Conservation (phyloP, 2,329 filamentous ascomycete species). For the Xylariaceae sp. region DNA sequence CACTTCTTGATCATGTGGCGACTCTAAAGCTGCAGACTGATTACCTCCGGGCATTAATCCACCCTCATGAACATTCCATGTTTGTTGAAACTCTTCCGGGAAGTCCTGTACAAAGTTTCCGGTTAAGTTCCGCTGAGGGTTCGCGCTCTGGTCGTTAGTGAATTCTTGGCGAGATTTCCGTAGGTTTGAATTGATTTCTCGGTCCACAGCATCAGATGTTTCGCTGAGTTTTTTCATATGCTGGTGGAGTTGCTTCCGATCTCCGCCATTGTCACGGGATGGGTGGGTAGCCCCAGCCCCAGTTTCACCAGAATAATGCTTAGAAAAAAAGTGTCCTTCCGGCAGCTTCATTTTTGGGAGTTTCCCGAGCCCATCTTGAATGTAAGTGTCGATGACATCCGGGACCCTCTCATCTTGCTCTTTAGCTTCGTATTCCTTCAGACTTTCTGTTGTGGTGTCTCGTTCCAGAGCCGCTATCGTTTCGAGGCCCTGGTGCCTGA, state of each 20-base stretch:
- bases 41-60: background rate
- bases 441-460: constrained; percentile 45
- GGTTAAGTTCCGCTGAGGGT: constrained; percentile 43
- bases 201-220: constrained; percentile 41
- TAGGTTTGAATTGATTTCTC: constrained; percentile 36
- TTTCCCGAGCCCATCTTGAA: background rate
- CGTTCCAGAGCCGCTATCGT: constrained; percentile 38
- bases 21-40: background rate
- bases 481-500: constrained; percentile 47
- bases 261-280: constrained; percentile 15
- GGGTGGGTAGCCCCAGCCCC: background rate
- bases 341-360: constrained; percentile 32
- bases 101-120: constrained; percentile 60
- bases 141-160: constrained; percentile 33
- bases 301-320: background rate
- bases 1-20: constrained; percentile 14
- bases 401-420: constrained; percentile 14
- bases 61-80: constrained; percentile 46
- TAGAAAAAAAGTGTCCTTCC: constrained; percentile 13
- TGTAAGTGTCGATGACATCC: background rate
- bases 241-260: constrained; percentile 40
- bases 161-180: constrained; percentile 31
- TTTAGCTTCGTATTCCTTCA: constrained; percentile 49
- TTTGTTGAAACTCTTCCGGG: constrained; percentile 56
- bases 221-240: constrained; percentile 41